phyloP scores from a whole-genome alignment of 1,139 yeast species.

The Blastobotrys serpentis region DNA sequence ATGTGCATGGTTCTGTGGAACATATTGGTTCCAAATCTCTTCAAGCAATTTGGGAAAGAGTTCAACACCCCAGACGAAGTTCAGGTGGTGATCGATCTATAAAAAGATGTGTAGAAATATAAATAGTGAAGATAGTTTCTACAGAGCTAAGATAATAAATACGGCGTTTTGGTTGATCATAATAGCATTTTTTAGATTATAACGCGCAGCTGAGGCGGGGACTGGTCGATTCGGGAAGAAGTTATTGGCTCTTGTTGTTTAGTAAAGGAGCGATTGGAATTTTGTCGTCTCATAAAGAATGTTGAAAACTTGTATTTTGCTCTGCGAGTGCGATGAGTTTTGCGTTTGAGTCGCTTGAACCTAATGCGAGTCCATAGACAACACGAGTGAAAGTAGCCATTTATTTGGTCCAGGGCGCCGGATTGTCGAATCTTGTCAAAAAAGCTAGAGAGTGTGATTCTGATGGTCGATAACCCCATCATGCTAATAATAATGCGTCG shows the following conservation, averaged over 20 bases:
- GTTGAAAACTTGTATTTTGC: not conserved
- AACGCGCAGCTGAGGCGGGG: not conserved
- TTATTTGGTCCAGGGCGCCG: not conserved
- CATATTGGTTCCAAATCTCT: conserved; percentile 54
- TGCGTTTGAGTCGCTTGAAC: not conserved
- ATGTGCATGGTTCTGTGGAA: conserved; percentile 9
- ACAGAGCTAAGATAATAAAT: conserved; percentile 1
- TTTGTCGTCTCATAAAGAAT: conserved; percentile 1
- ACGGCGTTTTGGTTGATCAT: no score
- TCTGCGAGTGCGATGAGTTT: conserved; percentile 2
- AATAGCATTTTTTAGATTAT: not conserved
- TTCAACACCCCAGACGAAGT: conserved; percentile 37
- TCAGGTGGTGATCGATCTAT: conserved; percentile 18
- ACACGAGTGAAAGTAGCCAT: conserved; percentile 1
- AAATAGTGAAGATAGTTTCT: no score
- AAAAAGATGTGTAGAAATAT: not conserved
- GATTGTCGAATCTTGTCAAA: not conserved
- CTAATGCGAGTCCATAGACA: conserved; percentile 5
- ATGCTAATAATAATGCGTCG: not conserved
- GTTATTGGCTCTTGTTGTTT: not conserved
- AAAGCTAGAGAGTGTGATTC: not conserved
- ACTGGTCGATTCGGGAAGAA: not conserved
- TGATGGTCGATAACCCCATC: not conserved
- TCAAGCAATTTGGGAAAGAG: conserved; percentile 50
- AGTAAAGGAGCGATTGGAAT: not conserved